phyloP scores from a whole-genome alignment of 164 flowering plant genomes.

The Vitis cinerea region DNA sequence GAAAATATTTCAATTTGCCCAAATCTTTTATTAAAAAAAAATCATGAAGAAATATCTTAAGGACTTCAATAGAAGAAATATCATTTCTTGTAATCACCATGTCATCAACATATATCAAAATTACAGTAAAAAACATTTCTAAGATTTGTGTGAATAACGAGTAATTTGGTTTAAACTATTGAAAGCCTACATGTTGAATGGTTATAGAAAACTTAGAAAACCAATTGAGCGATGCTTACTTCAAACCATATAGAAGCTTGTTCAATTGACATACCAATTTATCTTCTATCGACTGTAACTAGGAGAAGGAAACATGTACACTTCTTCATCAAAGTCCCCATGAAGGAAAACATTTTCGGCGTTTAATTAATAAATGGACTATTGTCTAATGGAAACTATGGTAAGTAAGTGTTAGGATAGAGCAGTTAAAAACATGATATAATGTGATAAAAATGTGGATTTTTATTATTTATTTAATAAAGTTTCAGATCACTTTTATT shows the following conservation, averaged over 20 bases:
- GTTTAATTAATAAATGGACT: too few relatives aligned
- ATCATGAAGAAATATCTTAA: constrained; percentile 18
- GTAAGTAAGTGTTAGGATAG: too few relatives aligned
- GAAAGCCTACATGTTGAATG: not conserved
- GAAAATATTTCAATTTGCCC: too few relatives aligned
- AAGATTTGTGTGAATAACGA: not conserved
- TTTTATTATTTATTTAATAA: too few relatives aligned
- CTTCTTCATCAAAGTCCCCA: too few relatives aligned
- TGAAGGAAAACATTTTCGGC: too few relatives aligned
- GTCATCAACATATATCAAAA: not conserved
- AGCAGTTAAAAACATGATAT: too few relatives aligned
- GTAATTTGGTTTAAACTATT: not conserved
- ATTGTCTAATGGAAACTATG: too few relatives aligned
- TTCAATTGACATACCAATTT: not conserved
- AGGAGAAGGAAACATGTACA: too few relatives aligned
- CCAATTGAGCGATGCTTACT: constrained; percentile 5
- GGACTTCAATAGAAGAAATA: constrained; percentile 3
- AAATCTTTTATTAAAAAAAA: constrained; percentile 2
- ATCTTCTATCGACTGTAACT: too few relatives aligned
- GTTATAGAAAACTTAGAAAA: not conserved
- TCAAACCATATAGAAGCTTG: constrained; percentile 2
- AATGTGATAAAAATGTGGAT: too few relatives aligned
- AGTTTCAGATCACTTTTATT: too few relatives aligned
- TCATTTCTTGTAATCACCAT: constrained; percentile 17
- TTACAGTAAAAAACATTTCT: not conserved